These are phyloP conservation scores for Citrullus mucosospermus DNA, from an alignment of 306 rosid species.

Conservation along the genomic window DNA sequence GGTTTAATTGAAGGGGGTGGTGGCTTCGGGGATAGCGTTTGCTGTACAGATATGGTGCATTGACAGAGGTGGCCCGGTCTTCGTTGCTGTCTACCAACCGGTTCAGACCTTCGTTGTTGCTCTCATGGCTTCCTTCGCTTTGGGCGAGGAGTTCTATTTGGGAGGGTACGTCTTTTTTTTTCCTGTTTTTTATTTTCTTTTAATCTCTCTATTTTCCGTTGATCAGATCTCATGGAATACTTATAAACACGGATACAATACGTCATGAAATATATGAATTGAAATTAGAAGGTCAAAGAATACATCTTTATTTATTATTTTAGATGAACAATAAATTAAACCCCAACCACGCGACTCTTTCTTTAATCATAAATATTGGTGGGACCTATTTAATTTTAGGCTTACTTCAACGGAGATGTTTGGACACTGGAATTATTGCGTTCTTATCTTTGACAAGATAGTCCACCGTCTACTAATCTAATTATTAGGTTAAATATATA, in stretches of 20 bases:
- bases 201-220: neutral
- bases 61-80: constrained; percentile 98
- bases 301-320: too few species aligned
- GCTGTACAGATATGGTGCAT: constrained; percentile 99
- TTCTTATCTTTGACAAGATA: neutral
- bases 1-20: constrained; percentile 49
- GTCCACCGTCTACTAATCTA: neutral
- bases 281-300: too few species aligned
- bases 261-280: too few species aligned
- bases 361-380: neutral
- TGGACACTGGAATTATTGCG: neutral
- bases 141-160: constrained; percentile 86
- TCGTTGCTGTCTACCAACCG: constrained; percentile 96
- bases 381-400: neutral
- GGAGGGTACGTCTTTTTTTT: constrained; percentile 49
- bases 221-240: neutral
- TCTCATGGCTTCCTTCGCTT: constrained; percentile 87
- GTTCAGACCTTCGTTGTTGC: constrained; percentile 98
- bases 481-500: neutral
- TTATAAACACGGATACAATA: too few species aligned
- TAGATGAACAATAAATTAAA: too few species aligned
- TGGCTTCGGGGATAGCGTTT: constrained; percentile 96
- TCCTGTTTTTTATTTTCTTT: neutral
- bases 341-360: neutral
- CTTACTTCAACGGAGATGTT: neutral